Percentiles rank a stretch among this genome's conserved stretches.
Conservation (phyloP, 2,329 filamentous ascomycete genomes). For the Ophiostoma populinum region DNA sequence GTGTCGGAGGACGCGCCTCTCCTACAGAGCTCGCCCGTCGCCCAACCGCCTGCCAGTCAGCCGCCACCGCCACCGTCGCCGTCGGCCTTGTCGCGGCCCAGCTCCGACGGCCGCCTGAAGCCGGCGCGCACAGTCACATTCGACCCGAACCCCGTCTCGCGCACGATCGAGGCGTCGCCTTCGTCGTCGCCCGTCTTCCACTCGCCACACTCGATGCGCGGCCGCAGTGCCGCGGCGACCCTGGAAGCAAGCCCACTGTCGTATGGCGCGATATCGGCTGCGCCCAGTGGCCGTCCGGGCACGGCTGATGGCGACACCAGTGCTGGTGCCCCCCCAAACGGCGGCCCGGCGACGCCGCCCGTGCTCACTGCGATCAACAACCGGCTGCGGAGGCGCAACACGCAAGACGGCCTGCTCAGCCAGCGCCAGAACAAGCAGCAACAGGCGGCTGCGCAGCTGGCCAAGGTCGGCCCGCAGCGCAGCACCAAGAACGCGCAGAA, state of each 20-base stretch:
- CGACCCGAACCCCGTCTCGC: constrained; percentile 50
- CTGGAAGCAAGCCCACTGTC: constrained; percentile 7
- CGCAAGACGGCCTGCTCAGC: constrained; percentile 36
- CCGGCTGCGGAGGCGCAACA: constrained; percentile 75
- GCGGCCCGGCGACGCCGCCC: too few relatives aligned
- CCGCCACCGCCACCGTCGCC: constrained; percentile 6
- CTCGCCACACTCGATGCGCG: constrained; percentile 15
- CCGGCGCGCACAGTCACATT: constrained; percentile 56
- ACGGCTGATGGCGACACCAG: too few relatives aligned
- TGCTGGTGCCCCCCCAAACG: too few relatives aligned
- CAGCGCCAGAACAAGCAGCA: constrained; percentile 1
- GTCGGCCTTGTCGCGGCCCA: constrained; percentile 9
- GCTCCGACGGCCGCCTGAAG: constrained; percentile 22
- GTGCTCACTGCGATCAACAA: constrained; percentile 70
- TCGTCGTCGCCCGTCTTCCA: constrained; percentile 11
- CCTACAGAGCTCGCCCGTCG: too few relatives aligned
- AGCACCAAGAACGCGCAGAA: constrained; percentile 95
- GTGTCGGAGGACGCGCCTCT: too few relatives aligned
- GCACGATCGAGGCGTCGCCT: constrained; percentile 30
- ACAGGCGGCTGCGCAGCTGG: constrained; percentile 16
- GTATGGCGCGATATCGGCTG: constrained; percentile 13
- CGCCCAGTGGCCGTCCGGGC: neutral
- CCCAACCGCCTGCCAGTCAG: too few relatives aligned
- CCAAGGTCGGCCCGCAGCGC: constrained; percentile 83
- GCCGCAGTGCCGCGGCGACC: too few relatives aligned